Evolutionary conservation across 129 eudicot genomes (phyloP), one percentile per base, ranked within the genome.

Genomic region (Apium graveolens): DNA sequence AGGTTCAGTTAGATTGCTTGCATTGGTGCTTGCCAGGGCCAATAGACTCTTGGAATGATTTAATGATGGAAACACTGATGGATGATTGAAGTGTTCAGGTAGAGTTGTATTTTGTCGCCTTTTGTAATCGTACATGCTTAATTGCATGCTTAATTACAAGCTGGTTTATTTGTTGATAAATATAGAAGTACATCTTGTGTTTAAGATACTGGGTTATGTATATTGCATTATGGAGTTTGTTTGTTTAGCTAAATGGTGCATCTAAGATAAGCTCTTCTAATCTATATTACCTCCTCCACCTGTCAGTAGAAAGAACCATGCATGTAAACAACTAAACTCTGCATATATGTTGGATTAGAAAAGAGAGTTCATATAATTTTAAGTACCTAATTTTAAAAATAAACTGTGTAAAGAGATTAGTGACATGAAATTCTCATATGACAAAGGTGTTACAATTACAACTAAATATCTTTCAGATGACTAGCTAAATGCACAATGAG

Each of bases 11-110:
- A 35, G 98, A 93, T 81, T 93, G 98, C 78, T 81, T 93, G 85
- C 98, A 93, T 86, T 93, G 98, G 98, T 93, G 98, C 81, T 85
- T 93, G 88, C 98, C 98, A 3, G 98, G 98, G 6, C 97, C 98
- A 12, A 89, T 93, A 43, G 98, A 93, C 65, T 83, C 90, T n/a
- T 93, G 98, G 98, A 93, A 90, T 73, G 98, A 93, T 27, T 66
- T 93, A 53, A 77, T 90, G 83, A 82, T 86, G 94, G 82, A 80
- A 75, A 83, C 85, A 85, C 38, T 93, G 80, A 17, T 86, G 32
- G 75, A 29, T 35, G 75, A 79, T 74, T 78, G 75, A 83, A 8
- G 20, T 68, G 21, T 9, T 70, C 6, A 70, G 27, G 45, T 66
- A 66, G 38, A 32, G 11, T 31, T 11, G 6, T 31, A n/a, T 14